Evolutionary conservation across 1,284 basidiomycete genomes (phyloP).

Genomic region (Cutaneotrichosporon sp.): DNA sequence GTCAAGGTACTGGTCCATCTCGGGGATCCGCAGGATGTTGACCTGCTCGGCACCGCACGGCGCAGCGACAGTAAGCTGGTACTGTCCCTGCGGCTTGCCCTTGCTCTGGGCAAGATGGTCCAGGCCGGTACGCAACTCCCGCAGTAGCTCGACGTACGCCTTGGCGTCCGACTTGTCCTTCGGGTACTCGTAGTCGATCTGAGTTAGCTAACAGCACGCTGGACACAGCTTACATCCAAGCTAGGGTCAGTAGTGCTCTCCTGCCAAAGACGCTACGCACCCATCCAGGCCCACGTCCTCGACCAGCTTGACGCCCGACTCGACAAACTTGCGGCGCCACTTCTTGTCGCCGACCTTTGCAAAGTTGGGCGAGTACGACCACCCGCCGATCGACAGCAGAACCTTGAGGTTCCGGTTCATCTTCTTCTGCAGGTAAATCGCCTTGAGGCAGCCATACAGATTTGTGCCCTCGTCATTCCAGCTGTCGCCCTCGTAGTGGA

Average conservation of each 20-base stretch:
- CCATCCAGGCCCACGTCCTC: slow-evolving; percentile 87
- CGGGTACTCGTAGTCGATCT: slow-evolving; percentile 54
- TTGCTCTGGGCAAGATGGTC: slow-evolving; percentile 43
- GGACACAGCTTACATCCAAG: slow-evolving; percentile 59
- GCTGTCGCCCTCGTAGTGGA: slow-evolving; percentile 63
- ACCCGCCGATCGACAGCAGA: slow-evolving; percentile 72
- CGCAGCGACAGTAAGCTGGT: slow-evolving; percentile 61
- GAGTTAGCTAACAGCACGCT: background rate
- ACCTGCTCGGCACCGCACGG: slow-evolving; percentile 72
- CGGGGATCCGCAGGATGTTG: slow-evolving; percentile 58
- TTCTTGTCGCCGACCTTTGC: slow-evolving; percentile 54
- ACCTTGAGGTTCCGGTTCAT: slow-evolving; percentile 70
- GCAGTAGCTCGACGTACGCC: slow-evolving; percentile 51
- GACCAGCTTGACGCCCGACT: slow-evolving; percentile 63
- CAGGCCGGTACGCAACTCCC: slow-evolving; percentile 48
- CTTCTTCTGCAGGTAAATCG: slow-evolving; percentile 75
- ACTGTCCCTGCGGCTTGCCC: slow-evolving; percentile 39
- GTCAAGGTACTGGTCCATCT: slow-evolving; percentile 66
- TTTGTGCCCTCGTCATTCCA: slow-evolving; percentile 82
- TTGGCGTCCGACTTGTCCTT: slow-evolving; percentile 48
- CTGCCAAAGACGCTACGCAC: slow-evolving; percentile 47
- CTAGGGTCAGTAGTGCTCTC: slow-evolving; percentile 13
- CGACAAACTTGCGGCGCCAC: slow-evolving; percentile 64
- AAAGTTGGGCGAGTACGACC: slow-evolving; percentile 72
- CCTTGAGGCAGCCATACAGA: slow-evolving; percentile 81